These are phyloP conservation scores for Epicoccum sorghinum DNA, from an alignment of 2,329 filamentous ascomycete genomes.

Conservation along the genomic window DNA sequence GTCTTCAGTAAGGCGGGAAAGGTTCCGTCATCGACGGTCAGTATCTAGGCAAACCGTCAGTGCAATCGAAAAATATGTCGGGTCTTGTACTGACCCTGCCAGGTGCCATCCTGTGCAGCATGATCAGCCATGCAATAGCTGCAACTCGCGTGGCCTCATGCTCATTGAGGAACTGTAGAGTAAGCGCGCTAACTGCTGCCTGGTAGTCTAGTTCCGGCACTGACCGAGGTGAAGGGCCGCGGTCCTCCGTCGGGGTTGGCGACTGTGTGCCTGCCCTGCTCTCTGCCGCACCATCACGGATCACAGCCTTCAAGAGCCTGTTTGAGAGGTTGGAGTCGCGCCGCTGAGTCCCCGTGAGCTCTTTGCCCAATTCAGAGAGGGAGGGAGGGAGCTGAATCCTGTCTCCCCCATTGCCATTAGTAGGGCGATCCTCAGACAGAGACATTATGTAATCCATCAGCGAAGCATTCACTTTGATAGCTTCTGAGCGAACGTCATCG, in stretches of 20 bases:
- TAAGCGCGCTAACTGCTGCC: slow-evolving; percentile 90
- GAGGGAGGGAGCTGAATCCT: slow-evolving; percentile 52
- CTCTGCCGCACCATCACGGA: slow-evolving; percentile 40
- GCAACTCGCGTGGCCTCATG: slow-evolving; percentile 95
- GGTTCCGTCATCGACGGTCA: slow-evolving; percentile 95
- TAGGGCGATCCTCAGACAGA: slow-evolving; percentile 66
- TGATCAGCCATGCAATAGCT: slow-evolving; percentile 93
- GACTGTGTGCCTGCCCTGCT: slow-evolving; percentile 41
- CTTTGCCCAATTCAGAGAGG: slow-evolving; percentile 48
- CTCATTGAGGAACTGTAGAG: slow-evolving; percentile 91
- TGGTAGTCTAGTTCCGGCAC: slow-evolving; percentile 87
- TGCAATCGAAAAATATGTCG: neutral
- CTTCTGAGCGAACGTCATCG: slow-evolving; percentile 86
- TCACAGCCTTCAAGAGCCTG: slow-evolving; percentile 43
- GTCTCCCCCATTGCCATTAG: slow-evolving; percentile 43
- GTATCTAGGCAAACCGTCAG: slow-evolving; percentile 46
- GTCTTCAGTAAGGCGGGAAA: slow-evolving; percentile 97
- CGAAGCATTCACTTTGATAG: slow-evolving; percentile 85
- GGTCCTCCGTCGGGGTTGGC: slow-evolving; percentile 54
- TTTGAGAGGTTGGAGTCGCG: slow-evolving; percentile 48
- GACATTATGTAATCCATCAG: slow-evolving; percentile 95
- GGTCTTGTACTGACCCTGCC: slow-evolving; percentile 67
- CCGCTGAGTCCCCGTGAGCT: slow-evolving; percentile 49
- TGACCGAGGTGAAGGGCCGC: slow-evolving; percentile 51
- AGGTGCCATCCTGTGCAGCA: slow-evolving; percentile 95